Conservation (phyloP, 257 asterid genomes). For the Jaltomata sinuosa region DNA sequence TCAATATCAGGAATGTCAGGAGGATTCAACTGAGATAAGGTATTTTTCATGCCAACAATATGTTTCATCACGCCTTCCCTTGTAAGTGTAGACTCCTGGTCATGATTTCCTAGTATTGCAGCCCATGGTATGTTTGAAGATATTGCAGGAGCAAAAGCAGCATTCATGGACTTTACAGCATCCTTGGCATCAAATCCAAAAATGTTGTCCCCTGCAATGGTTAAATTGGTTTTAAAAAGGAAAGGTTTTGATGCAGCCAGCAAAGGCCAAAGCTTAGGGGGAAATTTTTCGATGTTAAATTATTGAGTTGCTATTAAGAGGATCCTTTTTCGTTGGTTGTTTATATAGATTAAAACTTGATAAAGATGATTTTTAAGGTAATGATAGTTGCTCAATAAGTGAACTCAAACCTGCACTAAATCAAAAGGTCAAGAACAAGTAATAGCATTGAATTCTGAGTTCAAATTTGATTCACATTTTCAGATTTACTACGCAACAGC, state of each 20-base stretch:
- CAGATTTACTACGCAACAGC: not conserved
- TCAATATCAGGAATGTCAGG: constrained; percentile 40
- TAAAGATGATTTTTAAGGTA: not conserved
- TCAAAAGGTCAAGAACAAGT: not conserved
- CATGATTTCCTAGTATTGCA: constrained; percentile 92
- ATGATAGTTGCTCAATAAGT: not conserved
- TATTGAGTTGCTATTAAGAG: not conserved
- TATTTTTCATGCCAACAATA: constrained; percentile 62
- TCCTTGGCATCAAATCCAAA: constrained; percentile 66
- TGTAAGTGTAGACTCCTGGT: constrained; percentile 73
- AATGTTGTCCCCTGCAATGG: constrained; percentile 75
- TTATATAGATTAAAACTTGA: not conserved
- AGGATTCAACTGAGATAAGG: constrained; percentile 69
- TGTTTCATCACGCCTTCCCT: constrained; percentile 77
- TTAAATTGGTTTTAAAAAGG: not conserved
- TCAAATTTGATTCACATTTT: not conserved
- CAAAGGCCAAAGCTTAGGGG: not conserved
- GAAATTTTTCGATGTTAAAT: not conserved
- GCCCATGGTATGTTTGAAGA: constrained; percentile 78
- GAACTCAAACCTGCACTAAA: not conserved
- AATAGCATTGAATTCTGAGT: not conserved
- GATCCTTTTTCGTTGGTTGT: not conserved
- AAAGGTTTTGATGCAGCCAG: not conserved
- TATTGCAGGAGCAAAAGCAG: constrained; percentile 80
- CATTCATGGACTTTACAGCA: constrained; percentile 64